These are phyloP conservation scores for Magnusiomyces clavatus DNA, from an alignment of 1,139 yeast species.

Conservation along the genomic window DNA sequence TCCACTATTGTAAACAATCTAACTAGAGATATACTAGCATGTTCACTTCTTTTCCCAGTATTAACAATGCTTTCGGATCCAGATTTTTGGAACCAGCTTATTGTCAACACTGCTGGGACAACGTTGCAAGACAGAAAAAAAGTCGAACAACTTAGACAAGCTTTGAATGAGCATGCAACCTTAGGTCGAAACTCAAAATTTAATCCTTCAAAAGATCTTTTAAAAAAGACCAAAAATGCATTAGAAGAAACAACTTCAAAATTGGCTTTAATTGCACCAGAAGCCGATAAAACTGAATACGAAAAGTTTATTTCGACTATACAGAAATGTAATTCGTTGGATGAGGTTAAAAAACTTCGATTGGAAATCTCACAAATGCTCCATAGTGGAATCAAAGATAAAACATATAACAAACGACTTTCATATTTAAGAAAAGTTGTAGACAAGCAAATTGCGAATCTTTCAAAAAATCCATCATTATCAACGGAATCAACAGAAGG, in stretches of 20 bases:
- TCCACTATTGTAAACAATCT: conserved; percentile 46
- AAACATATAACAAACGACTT: conserved; percentile 25
- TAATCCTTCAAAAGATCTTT: neutral
- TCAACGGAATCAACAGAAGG: neutral
- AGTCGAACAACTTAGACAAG: conserved; percentile 64
- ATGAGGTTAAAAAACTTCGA: conserved; percentile 39
- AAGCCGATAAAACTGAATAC: conserved; percentile 33
- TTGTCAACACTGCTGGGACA: conserved; percentile 55
- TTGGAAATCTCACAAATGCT: conserved; percentile 39
- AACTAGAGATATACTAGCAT: conserved; percentile 55
- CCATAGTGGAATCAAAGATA: conserved; percentile 21
- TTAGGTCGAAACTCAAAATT: conserved; percentile 12
- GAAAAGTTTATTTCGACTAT: conserved; percentile 39
- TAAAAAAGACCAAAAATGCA: conserved; percentile 1
- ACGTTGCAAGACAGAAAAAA: conserved; percentile 68
- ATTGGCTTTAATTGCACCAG: too few species aligned
- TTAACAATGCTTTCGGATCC: conserved; percentile 57
- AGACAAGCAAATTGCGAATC: conserved; percentile 17
- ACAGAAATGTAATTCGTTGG: conserved; percentile 29
- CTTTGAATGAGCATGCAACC: conserved; percentile 57
- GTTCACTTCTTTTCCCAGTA: conserved; percentile 48
- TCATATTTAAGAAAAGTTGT: conserved; percentile 23
- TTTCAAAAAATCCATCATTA: too few species aligned
- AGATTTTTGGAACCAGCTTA: conserved; percentile 64
- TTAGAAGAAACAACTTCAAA: conserved; percentile 22